Evolutionary conservation across 495 filamentous ascomycete species (phyloP).

Genomic region (Penicillium chermesinum): DNA sequence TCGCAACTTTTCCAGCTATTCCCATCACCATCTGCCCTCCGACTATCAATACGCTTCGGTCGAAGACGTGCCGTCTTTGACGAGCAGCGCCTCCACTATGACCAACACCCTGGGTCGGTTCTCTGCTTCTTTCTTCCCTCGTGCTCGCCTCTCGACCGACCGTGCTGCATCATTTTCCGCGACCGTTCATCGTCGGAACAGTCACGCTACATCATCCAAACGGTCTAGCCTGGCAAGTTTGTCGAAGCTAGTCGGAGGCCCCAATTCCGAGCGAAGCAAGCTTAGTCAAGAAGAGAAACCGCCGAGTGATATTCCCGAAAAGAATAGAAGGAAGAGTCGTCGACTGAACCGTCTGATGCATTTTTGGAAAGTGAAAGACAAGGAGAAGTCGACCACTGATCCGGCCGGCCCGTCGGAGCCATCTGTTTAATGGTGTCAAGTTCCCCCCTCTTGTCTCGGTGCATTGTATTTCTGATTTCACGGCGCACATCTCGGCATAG

Average conservation of each 20-base stretch:
- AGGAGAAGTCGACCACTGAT: constrained; percentile 28
- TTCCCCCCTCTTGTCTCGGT: constrained; percentile 17
- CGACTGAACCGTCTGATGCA: constrained; percentile 76
- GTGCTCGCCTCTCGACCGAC: constrained; percentile 47
- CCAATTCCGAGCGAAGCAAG: constrained; percentile 75
- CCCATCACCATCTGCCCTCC: constrained; percentile 57
- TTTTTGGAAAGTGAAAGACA: constrained; percentile 69
- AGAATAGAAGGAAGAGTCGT: constrained; percentile 65
- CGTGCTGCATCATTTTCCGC: constrained; percentile 67
- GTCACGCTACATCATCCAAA: constrained; percentile 47
- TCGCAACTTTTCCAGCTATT: constrained; percentile 37
- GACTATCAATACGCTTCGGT: constrained; percentile 66
- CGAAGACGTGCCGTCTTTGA: constrained; percentile 83
- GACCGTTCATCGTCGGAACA: constrained; percentile 54
- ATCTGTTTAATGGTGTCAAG: constrained; percentile 18
- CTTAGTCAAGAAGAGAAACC: constrained; percentile 68
- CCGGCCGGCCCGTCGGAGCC: constrained; percentile 18
- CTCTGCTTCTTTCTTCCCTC: constrained; percentile 42
- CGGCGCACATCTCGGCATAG: constrained; percentile 31
- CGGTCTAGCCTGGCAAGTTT: constrained; percentile 81
- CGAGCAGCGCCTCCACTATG: constrained; percentile 81
- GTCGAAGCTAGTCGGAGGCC: constrained; percentile 73
- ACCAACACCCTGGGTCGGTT: constrained; percentile 54
- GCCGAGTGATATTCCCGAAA: constrained; percentile 50
- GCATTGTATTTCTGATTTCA: constrained; percentile 23